phyloP scores from a whole-genome alignment of 1,284 basidiomycete species.

The Apiotrichum brassicae region DNA sequence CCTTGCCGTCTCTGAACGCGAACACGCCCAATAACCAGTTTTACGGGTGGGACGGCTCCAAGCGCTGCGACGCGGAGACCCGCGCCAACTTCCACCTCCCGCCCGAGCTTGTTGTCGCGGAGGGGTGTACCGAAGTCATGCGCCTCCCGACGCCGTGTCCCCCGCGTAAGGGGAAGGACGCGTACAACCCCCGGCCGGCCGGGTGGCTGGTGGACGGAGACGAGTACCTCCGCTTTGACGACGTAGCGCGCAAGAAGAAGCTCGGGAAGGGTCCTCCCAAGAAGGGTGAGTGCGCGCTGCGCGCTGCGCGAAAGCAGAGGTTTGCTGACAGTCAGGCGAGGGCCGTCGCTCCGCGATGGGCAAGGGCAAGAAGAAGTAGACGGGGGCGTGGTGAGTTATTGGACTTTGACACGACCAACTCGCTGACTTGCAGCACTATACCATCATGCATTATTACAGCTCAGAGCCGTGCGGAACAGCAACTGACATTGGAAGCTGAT shows the following conservation, averaged over 20 bases:
- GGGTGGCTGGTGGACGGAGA: slow-evolving; percentile 34
- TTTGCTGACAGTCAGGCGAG: slow-evolving; percentile 9
- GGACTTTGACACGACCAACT: background rate
- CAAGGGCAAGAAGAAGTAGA: slow-evolving; percentile 15
- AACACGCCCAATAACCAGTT: slow-evolving; percentile 22
- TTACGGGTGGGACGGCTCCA: slow-evolving; percentile 24
- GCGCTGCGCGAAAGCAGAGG: no score
- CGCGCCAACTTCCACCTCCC: slow-evolving; percentile 10
- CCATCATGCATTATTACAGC: slow-evolving; percentile 8
- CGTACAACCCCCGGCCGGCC: slow-evolving; percentile 6
- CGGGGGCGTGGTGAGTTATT: background rate
- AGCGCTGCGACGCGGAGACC: slow-evolving; percentile 16
- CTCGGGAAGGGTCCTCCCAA: slow-evolving; percentile 41
- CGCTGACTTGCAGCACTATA: slow-evolving; percentile 3
- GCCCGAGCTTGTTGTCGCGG: slow-evolving; percentile 13
- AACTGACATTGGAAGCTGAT: no score
- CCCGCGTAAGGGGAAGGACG: slow-evolving; percentile 6
- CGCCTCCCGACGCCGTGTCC: slow-evolving; percentile 17
- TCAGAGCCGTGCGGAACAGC: background rate
- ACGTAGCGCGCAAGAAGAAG: slow-evolving; percentile 25
- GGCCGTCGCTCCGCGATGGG: slow-evolving; percentile 10
- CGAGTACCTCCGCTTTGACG: slow-evolving; percentile 29
- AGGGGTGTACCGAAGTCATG: slow-evolving; percentile 27
- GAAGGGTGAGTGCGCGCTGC: slow-evolving; percentile 47
- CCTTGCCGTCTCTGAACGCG: slow-evolving; percentile 17